These are phyloP conservation scores for Tetramitus jugosus DNA, from an alignment of 208 protist species.

Conservation along the genomic window DNA sequence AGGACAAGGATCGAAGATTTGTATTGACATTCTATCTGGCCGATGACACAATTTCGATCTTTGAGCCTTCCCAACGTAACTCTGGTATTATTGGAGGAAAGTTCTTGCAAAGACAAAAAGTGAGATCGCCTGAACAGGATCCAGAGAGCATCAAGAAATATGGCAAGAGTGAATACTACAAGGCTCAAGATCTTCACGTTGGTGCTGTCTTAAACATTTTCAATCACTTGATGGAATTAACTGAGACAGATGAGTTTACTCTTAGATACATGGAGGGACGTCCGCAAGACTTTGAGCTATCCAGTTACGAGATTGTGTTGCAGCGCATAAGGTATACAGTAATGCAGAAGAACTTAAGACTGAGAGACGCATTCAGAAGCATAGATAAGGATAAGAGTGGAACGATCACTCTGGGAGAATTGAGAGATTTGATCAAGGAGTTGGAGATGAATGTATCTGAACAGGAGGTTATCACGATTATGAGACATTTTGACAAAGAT, in stretches of 20 bases:
- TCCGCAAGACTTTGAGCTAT: conserved; percentile 59
- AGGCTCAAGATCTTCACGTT: conserved; percentile 55
- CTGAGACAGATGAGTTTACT: conserved; percentile 71
- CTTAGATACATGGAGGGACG: conserved; percentile 78
- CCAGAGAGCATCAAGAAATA: too few relatives aligned
- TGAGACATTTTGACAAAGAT: conserved; percentile 77
- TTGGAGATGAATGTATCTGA: conserved; percentile 69
- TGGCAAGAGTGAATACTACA: too few relatives aligned
- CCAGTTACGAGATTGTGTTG: conserved; percentile 65
- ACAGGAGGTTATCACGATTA: conserved; percentile 75
- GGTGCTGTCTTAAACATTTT: conserved; percentile 56
- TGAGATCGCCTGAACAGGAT: conserved; percentile 54
- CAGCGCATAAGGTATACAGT: conserved; percentile 50
- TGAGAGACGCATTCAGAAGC: conserved; percentile 60
- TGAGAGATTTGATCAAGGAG: conserved; percentile 60
- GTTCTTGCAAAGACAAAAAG: conserved; percentile 55
- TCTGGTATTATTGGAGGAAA: conserved; percentile 65
- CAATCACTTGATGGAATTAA: conserved; percentile 58
- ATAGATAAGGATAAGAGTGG: conserved; percentile 63
- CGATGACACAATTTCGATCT: conserved; percentile 63
- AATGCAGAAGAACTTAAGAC: conserved; percentile 51
- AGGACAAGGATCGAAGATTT: conserved; percentile 22
- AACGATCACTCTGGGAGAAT: conserved; percentile 62
- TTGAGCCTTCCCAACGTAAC: conserved; percentile 54
- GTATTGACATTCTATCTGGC: conserved; percentile 37